These are phyloP conservation scores for Fusarium tuaranense DNA, from an alignment of 2,329 filamentous ascomycete species.

Conservation along the genomic window DNA sequence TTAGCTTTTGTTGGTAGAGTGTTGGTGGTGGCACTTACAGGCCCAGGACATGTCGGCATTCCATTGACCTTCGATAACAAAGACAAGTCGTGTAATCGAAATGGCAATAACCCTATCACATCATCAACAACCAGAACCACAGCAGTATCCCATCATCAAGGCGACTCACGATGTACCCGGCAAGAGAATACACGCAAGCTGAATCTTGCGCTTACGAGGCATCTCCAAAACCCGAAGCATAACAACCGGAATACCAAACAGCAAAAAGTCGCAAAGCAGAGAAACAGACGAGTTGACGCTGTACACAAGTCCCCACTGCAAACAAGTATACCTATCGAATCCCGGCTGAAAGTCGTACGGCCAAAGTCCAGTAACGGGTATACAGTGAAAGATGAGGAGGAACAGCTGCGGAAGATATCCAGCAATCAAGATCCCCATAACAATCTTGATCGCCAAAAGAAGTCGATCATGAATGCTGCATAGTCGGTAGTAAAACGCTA, in stretches of 20 bases:
- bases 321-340: conserved; percentile 55
- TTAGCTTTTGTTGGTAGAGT: conserved; percentile 7
- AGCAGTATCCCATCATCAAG: too few relatives aligned
- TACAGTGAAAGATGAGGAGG: conserved; percentile 64
- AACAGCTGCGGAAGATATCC: conserved; percentile 62
- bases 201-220: conserved; percentile 57
- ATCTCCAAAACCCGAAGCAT: conserved; percentile 61
- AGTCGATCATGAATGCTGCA: conserved; percentile 53
- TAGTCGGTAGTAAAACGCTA: conserved; percentile 64
- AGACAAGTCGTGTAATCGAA: conserved; percentile 58
- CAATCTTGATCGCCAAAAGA: conserved; percentile 49
- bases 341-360: conserved; percentile 61
- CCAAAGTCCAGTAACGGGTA: conserved; percentile 63
- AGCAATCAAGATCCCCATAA: conserved; percentile 52
- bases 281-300: conserved; percentile 63
- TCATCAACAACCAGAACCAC: conserved; percentile 6
- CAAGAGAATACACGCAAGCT: conserved; percentile 60
- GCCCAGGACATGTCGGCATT: conserved; percentile 61
- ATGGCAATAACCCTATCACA: conserved; percentile 59
- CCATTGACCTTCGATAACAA: conserved; percentile 62
- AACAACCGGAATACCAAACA: conserved; percentile 62
- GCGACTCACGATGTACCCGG: conserved; percentile 60
- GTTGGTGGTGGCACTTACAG: conserved; percentile 39
- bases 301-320: conserved; percentile 64
- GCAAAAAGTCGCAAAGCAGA: conserved; percentile 60